Evolutionary conservation across 441 rosid species (phyloP).

Genomic region (Isatis lusitanica): DNA sequence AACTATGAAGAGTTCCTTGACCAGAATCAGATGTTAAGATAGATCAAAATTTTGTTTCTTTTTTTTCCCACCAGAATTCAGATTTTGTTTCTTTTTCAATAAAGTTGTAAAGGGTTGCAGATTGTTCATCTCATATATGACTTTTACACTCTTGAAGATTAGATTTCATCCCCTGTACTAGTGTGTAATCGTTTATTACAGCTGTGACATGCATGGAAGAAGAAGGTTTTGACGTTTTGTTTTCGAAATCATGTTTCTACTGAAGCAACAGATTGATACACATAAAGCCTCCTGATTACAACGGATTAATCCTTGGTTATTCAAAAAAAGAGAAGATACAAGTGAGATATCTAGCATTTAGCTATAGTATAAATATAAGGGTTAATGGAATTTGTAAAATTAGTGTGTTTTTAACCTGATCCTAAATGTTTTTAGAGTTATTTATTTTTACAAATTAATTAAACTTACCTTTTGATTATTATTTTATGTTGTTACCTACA

Average conservation of each 20-base stretch:
- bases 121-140: not conserved
- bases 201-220: not conserved
- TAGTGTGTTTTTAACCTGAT: too few species aligned
- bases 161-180: not conserved
- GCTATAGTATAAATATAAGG: too few species aligned
- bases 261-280: not conserved
- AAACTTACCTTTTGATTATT: too few species aligned
- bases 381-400: too few species aligned
- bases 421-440: too few species aligned
- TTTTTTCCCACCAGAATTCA: not conserved
- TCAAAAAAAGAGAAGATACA: too few species aligned
- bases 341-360: too few species aligned
- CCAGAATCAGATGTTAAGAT: constrained; percentile 27
- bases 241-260: not conserved
- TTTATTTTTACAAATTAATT: too few species aligned
- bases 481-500: too few species aligned
- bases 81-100: not conserved
- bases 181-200: not conserved
- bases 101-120: constrained; percentile 12
- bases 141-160: constrained; percentile 13
- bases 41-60: constrained; percentile 4
- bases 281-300: too few species aligned
- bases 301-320: too few species aligned
- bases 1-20: constrained; percentile 37
- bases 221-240: not conserved